Evolutionary conservation across 768 basidiomycete genomes (phyloP), one percentile per base, ranked within the genome.

Genomic region (Lactarius hatsudake): DNA sequence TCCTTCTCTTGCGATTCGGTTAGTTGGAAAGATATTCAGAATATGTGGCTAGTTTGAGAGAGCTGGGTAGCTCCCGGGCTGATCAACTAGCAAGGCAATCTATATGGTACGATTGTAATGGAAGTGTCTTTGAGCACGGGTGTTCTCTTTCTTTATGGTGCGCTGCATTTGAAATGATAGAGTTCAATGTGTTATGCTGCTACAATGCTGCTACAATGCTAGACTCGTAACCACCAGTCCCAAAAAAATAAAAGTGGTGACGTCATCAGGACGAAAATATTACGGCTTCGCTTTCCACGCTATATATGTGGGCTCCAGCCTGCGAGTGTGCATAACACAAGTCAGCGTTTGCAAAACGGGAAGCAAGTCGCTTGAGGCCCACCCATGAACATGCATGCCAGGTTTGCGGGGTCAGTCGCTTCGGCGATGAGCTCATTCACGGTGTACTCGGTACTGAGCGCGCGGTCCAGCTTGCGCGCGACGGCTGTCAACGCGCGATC

Each of bases 391-490:
- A 98, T 93, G n/a, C 81, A 83, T 3, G 87, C 88, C 23, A 98
- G 78, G 75, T 93, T 93, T 57, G 78, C 79, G 2, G 79, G 75
- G 73, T 96, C 92, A 28, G 88, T 93, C 43, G 96, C 96, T 74
- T 92, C 87, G 23, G 91, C 87, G 66, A 98, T 89, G 48, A 98
- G 84, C 75, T 93, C 89, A 78, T 96, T 97, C 67, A 99, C 93
- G 6, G 89, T 92, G 72, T 93, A 95, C 75, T 96, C 92, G 30
- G 96, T 91, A 73, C 93, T 96, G 68, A 98, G 81, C 4, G 86
- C 82, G 73, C 88, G 89, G 74, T 93, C 87, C 51, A 99, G 81
- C 77, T 98, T 98, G 62, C 86, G 82, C 13, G 86, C 81, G 43
- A 98, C 94, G 40, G 87, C 84, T 42, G 79, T 85, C 69, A 99